These are phyloP conservation scores for Annulohypoxylon bovei DNA, from an alignment of 495 filamentous ascomycete genomes.

Conservation along the genomic window DNA sequence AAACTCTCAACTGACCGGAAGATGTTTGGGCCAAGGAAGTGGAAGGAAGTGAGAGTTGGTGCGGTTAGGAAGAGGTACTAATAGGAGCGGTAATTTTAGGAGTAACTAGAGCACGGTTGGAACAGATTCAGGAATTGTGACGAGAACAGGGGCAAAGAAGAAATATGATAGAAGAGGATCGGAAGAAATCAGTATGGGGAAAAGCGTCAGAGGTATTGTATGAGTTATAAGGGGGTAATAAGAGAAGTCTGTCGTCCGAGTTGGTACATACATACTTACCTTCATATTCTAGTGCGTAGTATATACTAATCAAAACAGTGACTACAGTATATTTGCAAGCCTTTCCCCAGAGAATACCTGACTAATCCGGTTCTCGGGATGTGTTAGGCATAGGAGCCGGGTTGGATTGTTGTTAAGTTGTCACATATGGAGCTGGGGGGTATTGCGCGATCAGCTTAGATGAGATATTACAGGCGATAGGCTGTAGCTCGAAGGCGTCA, in stretches of 20 bases:
- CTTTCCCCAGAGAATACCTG: conserved; percentile 13
- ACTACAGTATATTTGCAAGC: conserved; percentile 6
- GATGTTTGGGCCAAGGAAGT: neutral
- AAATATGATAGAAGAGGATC: neutral
- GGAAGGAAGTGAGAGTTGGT: neutral
- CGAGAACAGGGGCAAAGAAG: neutral
- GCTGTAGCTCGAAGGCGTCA: conserved; percentile 3
- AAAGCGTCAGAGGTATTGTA: conserved; percentile 21
- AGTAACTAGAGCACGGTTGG: neutral
- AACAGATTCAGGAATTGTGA: conserved; percentile 8
- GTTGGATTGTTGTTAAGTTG: conserved; percentile 10
- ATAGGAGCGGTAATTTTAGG: neutral
- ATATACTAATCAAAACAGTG: neutral
- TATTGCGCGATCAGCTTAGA: conserved; percentile 42
- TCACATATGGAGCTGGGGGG: conserved; percentile 35
- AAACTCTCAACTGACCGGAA: neutral
- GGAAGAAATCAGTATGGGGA: conserved; percentile 22
- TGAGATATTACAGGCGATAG: conserved; percentile 36
- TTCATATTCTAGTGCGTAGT: conserved; percentile 7
- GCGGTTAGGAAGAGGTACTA: neutral
- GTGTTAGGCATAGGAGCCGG: conserved; percentile 12
- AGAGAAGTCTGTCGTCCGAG: conserved; percentile 9
- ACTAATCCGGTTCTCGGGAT: conserved; percentile 45
- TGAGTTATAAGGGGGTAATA: conserved; percentile 28
- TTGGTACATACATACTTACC: conserved; percentile 20